Evolutionary conservation across 805 yeast species (phyloP), one percentile per base, ranked within the genome.

Genomic region (Saturnispora ahearnii): DNA sequence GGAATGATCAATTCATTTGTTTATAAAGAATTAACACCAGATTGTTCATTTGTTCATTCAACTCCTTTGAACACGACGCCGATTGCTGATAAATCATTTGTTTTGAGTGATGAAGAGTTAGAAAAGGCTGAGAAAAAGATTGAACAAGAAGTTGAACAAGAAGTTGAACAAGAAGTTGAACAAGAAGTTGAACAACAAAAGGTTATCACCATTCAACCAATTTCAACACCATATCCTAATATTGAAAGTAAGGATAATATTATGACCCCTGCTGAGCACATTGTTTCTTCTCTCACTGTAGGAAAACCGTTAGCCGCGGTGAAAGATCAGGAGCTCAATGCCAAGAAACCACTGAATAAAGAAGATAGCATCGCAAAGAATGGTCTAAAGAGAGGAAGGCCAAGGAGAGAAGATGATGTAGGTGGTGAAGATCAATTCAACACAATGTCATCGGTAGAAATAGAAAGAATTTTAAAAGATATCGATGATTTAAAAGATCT

Each of bases 401-500:
- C 29, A 12, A 50, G 29, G 42, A 45, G 38, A 51, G 49, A 9
- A 44, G 51, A 45, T 44, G 50, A 9, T 9, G 21, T 21, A 10
- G 21, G 15, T 13, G 54, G 52, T 21, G 57, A 54, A 28, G 53
- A 54, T 21, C 28, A 29, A 13, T 33, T 57, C 3, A 56, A 51
- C n/a, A 44, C 45, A 8, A 52, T 61, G 47, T 49, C 56, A 5
- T 31, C 58, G 41, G 56, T 59, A 51, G 65, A 66, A 43, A 50
- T 67, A 7, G 61, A 63, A 2, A 52, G 56, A 15, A 51, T 68
- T 13, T 51, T 72, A 7, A 45, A 59, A 2, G 62, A 62, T 3
- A 64, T 78, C 18, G 59, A 69, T 4, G 74, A 76, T 41, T 59
- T 78, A 41, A 68, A 65, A 3, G 81, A 79, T 44, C 70, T 87